Evolutionary conservation across 305 asterid species (phyloP), one percentile per base, ranked within the genome.

Genomic region (Fraxinus greggii): DNA sequence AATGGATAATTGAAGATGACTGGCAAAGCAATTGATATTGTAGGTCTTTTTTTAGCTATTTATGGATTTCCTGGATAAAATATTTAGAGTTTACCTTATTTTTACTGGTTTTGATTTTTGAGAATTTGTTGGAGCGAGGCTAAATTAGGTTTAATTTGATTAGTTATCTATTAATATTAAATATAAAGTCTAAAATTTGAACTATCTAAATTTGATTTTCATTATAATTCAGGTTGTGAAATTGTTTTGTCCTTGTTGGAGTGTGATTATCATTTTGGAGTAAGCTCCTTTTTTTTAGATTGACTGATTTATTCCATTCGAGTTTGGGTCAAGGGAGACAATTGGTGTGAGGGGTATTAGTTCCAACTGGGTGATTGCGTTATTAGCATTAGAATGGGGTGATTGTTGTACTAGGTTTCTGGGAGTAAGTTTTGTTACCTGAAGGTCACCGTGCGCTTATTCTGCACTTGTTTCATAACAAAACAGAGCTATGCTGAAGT

Each of bases 41-140:
- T 26, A 33, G 28, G 78, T 82, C 36, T 48, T 13, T 42, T 74
- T 35, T 33, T 67, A 73, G 23, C 4, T 33, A 73, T 26, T 23
- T 45, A 33, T 78, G 15, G 77, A 69, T 35, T 63, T 78, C 12
- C 75, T 33, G 77, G 51, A 33, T 65, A 17, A 26, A 32, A 59
- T 33, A 32, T 63, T 29, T 35, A 73, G n/a, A 59, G 33, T 13
- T 81, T 81, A 67, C 51, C 31, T 70, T 59, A n/a, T 65, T 48
- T 40, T 8, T 56, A 21, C 61, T 29, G 40, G 33, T 32, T 76
- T 3, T 51, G 72, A 36, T 63, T 38, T 83, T 23, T 61, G 74
- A 19, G 21, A 79, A 29, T 78, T 33, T 78, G 78, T 51, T 51
- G 48, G 31, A 28, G 51, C 48, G 48, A 82, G 59, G 79, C 79